These are phyloP conservation scores for Entrophospora sp. DNA, from an alignment of 192 early-diverging fungal genomes.

Conservation along the genomic window DNA sequence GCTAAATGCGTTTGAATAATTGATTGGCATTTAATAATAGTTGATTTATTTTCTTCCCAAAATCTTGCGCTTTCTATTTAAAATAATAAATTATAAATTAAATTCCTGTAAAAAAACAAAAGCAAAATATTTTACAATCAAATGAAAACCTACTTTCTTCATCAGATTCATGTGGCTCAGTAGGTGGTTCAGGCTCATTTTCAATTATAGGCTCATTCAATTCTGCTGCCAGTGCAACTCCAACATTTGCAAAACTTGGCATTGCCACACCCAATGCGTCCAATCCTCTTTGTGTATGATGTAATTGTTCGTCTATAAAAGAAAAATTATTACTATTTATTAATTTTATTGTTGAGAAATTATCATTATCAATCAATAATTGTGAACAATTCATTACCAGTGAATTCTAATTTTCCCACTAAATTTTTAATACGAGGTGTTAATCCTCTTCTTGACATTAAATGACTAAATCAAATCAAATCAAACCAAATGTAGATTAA, in stretches of 20 bases:
- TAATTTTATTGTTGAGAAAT: neutral
- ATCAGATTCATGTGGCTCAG: slow-evolving; percentile 29
- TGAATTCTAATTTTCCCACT: slow-evolving; percentile 86
- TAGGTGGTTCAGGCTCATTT: slow-evolving; percentile 28
- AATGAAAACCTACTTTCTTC: slow-evolving; percentile 16
- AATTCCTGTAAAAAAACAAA: too few relatives aligned
- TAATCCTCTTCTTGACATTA: slow-evolving; percentile 73
- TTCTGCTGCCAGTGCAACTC: slow-evolving; percentile 52
- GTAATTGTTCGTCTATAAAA: slow-evolving; percentile 55
- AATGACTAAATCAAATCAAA: slow-evolving; percentile 55
- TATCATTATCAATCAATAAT: neutral
- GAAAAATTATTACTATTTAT: neutral
- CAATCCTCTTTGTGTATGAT: slow-evolving; percentile 73
- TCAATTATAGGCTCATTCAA: slow-evolving; percentile 26
- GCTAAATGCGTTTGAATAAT: slow-evolving; percentile 33
- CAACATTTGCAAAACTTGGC: slow-evolving; percentile 85
- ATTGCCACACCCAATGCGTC: slow-evolving; percentile 73
- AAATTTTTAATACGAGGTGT: slow-evolving; percentile 88
- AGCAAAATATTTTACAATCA: too few relatives aligned
- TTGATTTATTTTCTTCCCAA: slow-evolving; percentile 33
- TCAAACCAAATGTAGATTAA: too few relatives aligned
- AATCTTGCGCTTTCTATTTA: slow-evolving; percentile 25
- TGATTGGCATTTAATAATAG: slow-evolving; percentile 40
- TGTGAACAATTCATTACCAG: slow-evolving; percentile 47
- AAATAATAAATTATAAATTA: too few relatives aligned